A percentile compares a stretch with the other conserved stretches of the same genome.
Evolutionary conservation across 2,329 filamentous ascomycete species (phyloP).

Genomic region (Pestalotiopsis sp.): DNA sequence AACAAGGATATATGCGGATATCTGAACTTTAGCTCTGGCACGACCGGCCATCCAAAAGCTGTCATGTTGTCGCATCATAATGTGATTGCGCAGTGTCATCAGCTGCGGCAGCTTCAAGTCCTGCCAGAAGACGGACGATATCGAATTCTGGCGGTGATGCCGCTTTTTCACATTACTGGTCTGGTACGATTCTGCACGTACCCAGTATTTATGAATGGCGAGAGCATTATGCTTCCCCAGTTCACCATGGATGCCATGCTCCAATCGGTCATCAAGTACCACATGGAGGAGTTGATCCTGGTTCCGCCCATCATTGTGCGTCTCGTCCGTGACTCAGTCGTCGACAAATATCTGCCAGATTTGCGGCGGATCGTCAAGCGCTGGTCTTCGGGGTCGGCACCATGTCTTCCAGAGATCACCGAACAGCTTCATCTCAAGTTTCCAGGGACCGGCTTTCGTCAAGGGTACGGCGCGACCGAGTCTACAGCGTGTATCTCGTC

Average conservation of each 20-base stretch:
- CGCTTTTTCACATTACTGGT: slow-evolving; percentile 24
- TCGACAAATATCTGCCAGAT: slow-evolving; percentile 14
- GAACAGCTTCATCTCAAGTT: slow-evolving; percentile 56
- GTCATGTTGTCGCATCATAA: slow-evolving; percentile 19
- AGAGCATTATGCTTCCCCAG: slow-evolving; percentile 24
- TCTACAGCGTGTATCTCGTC: slow-evolving; percentile 63
- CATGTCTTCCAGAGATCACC: slow-evolving; percentile 56
- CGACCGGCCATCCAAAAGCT: slow-evolving; percentile 17
- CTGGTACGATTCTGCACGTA: slow-evolving; percentile 21
- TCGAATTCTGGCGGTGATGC: slow-evolving; percentile 13
- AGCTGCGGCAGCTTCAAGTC: slow-evolving; percentile 15
- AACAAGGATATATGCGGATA: slow-evolving; percentile 15
- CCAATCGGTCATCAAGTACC: slow-evolving; percentile 19
- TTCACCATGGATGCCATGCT: slow-evolving; percentile 26
- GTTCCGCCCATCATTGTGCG: slow-evolving; percentile 27
- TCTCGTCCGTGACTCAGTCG: slow-evolving; percentile 22
- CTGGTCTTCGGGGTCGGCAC: slow-evolving; percentile 63
- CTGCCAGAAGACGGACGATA: slow-evolving; percentile 12
- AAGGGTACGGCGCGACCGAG: slow-evolving; percentile 70
- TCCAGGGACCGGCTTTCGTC: slow-evolving; percentile 61
- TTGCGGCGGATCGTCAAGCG: slow-evolving; percentile 38
- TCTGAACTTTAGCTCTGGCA: slow-evolving; percentile 18
- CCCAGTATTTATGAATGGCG: slow-evolving; percentile 22
- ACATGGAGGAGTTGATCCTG: slow-evolving; percentile 25
- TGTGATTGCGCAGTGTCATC: slow-evolving; percentile 17